Evolutionary conservation across 805 yeast species (phyloP), one percentile per base, ranked within the genome.

Genomic region (Candida nonsorbophila): DNA sequence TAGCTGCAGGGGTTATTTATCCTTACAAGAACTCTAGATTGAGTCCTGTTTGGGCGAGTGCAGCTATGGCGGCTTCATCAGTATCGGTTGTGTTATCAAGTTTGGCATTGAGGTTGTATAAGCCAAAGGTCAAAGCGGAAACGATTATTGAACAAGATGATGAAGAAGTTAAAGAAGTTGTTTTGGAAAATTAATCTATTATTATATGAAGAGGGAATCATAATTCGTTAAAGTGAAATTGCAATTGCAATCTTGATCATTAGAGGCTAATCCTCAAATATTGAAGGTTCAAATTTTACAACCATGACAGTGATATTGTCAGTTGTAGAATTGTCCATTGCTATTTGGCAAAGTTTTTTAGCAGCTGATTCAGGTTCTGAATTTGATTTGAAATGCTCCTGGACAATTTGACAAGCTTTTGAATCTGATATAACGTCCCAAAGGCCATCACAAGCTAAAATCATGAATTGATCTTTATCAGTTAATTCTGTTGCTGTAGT

Each of bases 301-400:
- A 92, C 88, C 96, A 90, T 85, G 11, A 83, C 94, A 0, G 98
- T 90, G 22, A 90, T 74, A 51, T 90, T 90, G 55, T 90, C 98
- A 3, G 95, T 83, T 14, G 95, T 82, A 23, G 82, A 75, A 39
- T 78, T 71, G 29, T 76, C 75, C 52, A 90, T 65, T 0, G 98
- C 97, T 42, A 72, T 67, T 32, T 74, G 69, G 33, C 87, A 82
- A 34, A 87, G 63, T 17, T 58, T 63, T 34, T 73, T 69, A 10
- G 94, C 80, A 1, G 92, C 94, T 25, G 57, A 56, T 24, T 75
- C 69, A 1, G 92, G 80, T 42, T 79, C 63, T 23, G 34, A 34
- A 12, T 34, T 37, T 5, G 38, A 77, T 13, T 40, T 43, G 32
- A 64, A 58, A 8, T 73, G 59, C 22, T 69, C 67, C 27, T 67